phyloP scores from a whole-genome alignment of 768 basidiomycete species.

The Rhodocollybia butyracea region DNA sequence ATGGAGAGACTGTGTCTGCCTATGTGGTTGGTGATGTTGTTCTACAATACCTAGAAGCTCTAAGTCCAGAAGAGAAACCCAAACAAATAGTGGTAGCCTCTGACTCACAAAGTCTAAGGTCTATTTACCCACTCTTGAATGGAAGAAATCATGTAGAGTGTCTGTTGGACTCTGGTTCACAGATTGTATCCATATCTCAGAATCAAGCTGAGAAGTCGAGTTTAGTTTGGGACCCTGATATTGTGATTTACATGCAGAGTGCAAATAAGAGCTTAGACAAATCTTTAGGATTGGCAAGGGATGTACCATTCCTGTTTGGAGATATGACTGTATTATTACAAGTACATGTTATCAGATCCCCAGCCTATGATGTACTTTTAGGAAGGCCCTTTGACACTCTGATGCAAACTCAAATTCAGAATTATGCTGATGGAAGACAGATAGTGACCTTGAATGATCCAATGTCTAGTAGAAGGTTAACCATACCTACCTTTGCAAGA shows the following conservation, averaged over 20 bases:
- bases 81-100: conserved; percentile 16
- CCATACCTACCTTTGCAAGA: not conserved
- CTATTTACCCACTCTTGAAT: conserved; percentile 18
- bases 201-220: conserved; percentile 15
- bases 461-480: not conserved
- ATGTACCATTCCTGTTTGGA: conserved; percentile 21
- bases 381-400: conserved; percentile 13
- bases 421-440: not conserved
- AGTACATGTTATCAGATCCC: conserved; percentile 20
- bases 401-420: not conserved
- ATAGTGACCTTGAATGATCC: not conserved
- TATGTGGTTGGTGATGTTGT: not conserved
- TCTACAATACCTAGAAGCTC: conserved; percentile 1
- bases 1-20: not conserved
- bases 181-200: conserved; percentile 22
- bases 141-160: conserved; percentile 15
- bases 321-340: conserved; percentile 22
- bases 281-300: conserved; percentile 20
- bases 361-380: conserved; percentile 24
- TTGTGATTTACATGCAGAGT: conserved; percentile 19
- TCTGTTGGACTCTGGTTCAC: conserved; percentile 22
- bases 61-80: not conserved
- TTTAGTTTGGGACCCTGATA: conserved; percentile 15
- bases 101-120: conserved; percentile 18
- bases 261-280: conserved; percentile 19